Evolutionary conservation across 345 rosid species (phyloP).

Genomic region (Lepidium didymum): DNA sequence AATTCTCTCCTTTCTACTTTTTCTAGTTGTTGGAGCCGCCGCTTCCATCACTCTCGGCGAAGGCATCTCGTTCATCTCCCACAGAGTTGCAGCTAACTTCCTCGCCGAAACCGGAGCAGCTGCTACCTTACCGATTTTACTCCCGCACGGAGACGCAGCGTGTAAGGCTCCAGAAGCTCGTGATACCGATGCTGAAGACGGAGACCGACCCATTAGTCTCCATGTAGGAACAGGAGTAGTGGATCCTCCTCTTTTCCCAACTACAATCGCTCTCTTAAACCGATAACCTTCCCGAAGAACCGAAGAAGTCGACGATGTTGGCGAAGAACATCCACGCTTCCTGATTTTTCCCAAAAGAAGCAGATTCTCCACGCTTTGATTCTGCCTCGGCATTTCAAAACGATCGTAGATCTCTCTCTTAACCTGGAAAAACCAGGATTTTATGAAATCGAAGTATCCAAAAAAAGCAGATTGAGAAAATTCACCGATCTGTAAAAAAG

Average conservation of each 20-base stretch:
- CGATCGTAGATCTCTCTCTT: slow-evolving; percentile 13
- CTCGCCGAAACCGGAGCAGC: slow-evolving; percentile 80
- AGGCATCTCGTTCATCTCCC: slow-evolving; percentile 99
- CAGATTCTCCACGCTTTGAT: slow-evolving; percentile 42
- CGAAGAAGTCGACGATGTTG: slow-evolving; percentile 85
- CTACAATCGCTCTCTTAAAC: slow-evolving; percentile 76
- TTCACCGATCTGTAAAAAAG: slow-evolving; percentile 16
- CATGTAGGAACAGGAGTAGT: slow-evolving; percentile 82
- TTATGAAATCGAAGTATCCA: not conserved
- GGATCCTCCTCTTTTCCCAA: slow-evolving; percentile 84
- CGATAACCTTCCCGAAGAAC: slow-evolving; percentile 66
- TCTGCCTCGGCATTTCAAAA: slow-evolving; percentile 59
- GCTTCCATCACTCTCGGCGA: slow-evolving; percentile 50
- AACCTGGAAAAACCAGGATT: not conserved
- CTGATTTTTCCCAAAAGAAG: slow-evolving; percentile 73
- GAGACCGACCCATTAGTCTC: slow-evolving; percentile 59
- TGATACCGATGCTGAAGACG: slow-evolving; percentile 51
- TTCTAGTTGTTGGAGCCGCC: slow-evolving; percentile 33
- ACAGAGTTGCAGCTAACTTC: slow-evolving; percentile 91
- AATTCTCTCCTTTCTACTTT: slow-evolving; percentile 44
- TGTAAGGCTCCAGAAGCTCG: slow-evolving; percentile 28
- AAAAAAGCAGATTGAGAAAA: not conserved
- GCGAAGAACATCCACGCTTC: slow-evolving; percentile 91
- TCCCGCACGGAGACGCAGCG: slow-evolving; percentile 49
- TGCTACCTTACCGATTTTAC: slow-evolving; percentile 30